Evolutionary conservation across 1,284 basidiomycete species (phyloP).

Genomic region (Flammula alnicola): DNA sequence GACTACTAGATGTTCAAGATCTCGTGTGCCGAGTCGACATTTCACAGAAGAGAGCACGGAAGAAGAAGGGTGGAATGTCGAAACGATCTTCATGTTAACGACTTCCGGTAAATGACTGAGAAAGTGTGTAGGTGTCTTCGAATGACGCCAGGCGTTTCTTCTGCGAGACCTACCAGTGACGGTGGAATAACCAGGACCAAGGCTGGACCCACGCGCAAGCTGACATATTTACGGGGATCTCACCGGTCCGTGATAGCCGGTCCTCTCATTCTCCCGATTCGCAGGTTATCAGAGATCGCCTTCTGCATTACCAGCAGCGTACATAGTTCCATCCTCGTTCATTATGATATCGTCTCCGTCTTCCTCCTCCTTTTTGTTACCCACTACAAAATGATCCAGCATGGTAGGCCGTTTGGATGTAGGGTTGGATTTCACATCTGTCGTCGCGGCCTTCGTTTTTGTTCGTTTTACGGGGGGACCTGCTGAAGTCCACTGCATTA

Average conservation of each 20-base stretch:
- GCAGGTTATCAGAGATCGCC: conserved; percentile 18
- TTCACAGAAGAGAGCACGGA: conserved; percentile 66
- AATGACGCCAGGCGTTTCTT: no score
- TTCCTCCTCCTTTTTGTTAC: conserved; percentile 24
- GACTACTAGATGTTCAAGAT: conserved; percentile 66
- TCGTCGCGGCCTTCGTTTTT: conserved; percentile 40
- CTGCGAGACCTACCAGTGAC: no score
- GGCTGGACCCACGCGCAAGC: no score
- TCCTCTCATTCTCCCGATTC: not conserved
- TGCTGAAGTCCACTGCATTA: conserved; percentile 53
- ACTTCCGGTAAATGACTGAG: not conserved
- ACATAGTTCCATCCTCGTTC: conserved; percentile 48
- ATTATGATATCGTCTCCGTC: conserved; percentile 36
- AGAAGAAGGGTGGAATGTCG: conserved; percentile 70
- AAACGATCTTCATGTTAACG: conserved; percentile 63
- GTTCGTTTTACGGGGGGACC: conserved; percentile 44
- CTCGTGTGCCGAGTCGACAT: conserved; percentile 55
- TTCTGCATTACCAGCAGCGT: conserved; percentile 29
- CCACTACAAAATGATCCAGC: conserved; percentile 49
- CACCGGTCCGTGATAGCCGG: conserved; percentile 9
- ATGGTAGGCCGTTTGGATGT: conserved; percentile 39
- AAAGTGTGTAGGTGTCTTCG: not conserved
- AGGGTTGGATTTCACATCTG: no score
- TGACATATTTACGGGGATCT: conserved; percentile 9
- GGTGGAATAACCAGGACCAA: no score